Conservation (phyloP, 345 rosid species). For the Angophora floribunda region DNA sequence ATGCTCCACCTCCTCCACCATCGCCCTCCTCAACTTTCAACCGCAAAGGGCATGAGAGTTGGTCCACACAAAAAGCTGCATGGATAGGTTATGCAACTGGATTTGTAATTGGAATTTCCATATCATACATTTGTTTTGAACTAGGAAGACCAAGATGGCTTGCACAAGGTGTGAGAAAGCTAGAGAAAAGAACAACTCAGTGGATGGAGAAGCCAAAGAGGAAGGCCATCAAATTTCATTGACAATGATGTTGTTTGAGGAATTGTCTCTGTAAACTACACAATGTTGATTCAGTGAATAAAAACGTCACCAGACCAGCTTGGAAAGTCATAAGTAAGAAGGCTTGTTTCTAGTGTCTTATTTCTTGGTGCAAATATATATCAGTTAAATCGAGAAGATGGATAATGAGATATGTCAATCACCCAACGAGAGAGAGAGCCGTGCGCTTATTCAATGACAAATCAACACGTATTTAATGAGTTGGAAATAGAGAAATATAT, state of each 20-base stretch:
- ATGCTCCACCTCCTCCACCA: neutral
- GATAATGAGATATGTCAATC: neutral
- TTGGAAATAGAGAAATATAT: too few relatives aligned
- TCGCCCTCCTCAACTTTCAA: neutral
- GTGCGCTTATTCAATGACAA: too few relatives aligned
- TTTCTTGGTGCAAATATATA: neutral
- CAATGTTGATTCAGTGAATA: neutral
- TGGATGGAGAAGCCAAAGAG: neutral
- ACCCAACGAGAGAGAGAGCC: neutral
- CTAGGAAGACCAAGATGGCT: neutral
- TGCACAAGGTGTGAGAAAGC: neutral
- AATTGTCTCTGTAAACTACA: too few relatives aligned
- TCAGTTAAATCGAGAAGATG: neutral
- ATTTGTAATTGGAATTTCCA: neutral
- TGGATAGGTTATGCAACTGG: neutral
- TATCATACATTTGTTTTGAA: neutral
- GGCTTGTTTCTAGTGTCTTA: neutral
- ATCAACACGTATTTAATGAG: too few relatives aligned
- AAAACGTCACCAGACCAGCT: neutral
- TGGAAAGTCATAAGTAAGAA: neutral
- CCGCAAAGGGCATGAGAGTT: rapidly evolving
- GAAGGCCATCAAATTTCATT: neutral
- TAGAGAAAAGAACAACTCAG: neutral
- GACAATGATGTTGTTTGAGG: neutral
- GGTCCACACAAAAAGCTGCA: neutral